Evolutionary conservation across 2,329 filamentous ascomycete species (phyloP), one percentile per base, ranked within the genome.

Genomic region (Microcyclosporella mali): DNA sequence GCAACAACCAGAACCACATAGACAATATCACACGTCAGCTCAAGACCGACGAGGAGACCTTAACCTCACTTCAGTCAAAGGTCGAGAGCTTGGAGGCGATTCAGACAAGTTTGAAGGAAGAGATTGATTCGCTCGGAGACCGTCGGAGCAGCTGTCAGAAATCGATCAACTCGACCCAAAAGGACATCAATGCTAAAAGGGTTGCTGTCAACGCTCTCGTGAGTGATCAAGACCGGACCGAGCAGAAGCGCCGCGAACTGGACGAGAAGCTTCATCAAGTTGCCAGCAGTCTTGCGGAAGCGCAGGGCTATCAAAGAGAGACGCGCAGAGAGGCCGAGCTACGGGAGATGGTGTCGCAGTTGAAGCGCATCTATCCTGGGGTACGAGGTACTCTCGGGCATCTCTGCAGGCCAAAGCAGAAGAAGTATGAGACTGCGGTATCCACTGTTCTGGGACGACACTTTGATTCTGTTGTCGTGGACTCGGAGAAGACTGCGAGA

Each of bases 321-420:
- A 92, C 81, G 53, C 84, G 89, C 57, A 86, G 81, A 60, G 90
- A 97, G 60, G 69, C 78, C 18, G 75, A 81, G 46, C 81, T 84
- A 58, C 88, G 87, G 57, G 89, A 95, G 60, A 85, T 87, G 60
- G 82, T 97, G 27, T 81, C 82, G 9, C 82, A 86, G 25, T 73
- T 98, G 57, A 95, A 94, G 65, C 84, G 88, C 40, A 85, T 95
- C 50, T 95, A 88, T 56, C 87, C 88, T 1, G 90, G 90, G 35
- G 90, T 98, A 33, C 86, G 86, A 53, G 92, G 92, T 15, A 82
- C 90, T 34, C 79, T 97, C 34, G 87, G 88, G 50, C 88, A 95
- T 52, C 77, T 98, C 32, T 95, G 92, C 70, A 89, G 87, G 53
- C 90, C 92, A 1, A 97, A 95, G 66, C 88, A 95, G 69, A 95